phyloP scores from a whole-genome alignment of 2,329 filamentous ascomycete genomes.

The Bipolaris gigantea region DNA sequence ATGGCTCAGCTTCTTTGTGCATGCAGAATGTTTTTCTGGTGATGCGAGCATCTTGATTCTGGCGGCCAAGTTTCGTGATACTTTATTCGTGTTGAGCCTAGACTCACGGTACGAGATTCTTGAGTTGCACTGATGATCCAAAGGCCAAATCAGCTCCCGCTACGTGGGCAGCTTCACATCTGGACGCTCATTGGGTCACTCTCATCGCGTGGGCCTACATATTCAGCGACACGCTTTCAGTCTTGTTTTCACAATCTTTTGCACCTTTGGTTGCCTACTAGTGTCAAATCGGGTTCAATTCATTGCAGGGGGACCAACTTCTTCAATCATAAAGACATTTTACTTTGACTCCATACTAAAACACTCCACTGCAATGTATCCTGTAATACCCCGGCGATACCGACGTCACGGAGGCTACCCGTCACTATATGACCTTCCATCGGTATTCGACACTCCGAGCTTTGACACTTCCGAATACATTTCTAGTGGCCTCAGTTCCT shows the following conservation, averaged over 20 bases:
- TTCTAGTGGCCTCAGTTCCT: neutral
- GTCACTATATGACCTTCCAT: neutral
- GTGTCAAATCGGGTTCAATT: neutral
- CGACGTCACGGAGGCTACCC: neutral
- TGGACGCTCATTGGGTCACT: too few species aligned
- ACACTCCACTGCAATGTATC: conserved; percentile 4
- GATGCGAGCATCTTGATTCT: neutral
- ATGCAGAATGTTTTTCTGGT: neutral
- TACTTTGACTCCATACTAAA: neutral
- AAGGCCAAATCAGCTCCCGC: conserved; percentile 5
- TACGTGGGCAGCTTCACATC: neutral
- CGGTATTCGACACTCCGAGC: neutral
- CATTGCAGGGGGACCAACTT: too few species aligned
- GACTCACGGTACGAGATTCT: conserved; percentile 3
- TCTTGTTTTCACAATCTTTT: neutral
- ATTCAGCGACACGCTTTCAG: neutral
- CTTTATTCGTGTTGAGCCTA: neutral
- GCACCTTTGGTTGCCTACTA: neutral
- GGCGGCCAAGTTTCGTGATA: neutral
- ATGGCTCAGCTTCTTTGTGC: neutral
- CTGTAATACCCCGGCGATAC: neutral
- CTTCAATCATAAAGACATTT: neutral
- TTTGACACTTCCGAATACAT: too few species aligned
- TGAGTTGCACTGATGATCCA: conserved; percentile 7
- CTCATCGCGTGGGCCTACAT: neutral